Conservation (phyloP, 176 grass and related monocot genomes). For the Oryza nivara region DNA sequence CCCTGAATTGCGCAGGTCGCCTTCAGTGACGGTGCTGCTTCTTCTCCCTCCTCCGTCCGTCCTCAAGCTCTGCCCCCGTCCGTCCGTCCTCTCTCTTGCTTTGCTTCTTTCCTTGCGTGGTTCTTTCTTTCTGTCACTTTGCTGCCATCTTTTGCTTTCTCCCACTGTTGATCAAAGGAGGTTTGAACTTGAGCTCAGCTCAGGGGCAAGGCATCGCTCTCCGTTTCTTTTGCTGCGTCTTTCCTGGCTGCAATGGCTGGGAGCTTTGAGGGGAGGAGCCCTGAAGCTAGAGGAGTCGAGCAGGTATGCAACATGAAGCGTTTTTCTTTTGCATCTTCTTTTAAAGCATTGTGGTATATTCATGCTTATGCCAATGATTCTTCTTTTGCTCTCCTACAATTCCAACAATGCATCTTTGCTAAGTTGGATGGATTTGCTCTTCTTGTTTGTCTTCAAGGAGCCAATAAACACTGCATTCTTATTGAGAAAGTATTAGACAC, state of each 20-base stretch:
- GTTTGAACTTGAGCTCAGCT: slow-evolving; percentile 10
- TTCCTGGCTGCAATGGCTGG: slow-evolving; percentile 63
- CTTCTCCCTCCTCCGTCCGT: background rate
- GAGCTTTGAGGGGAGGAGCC: slow-evolving; percentile 59
- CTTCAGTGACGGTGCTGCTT: slow-evolving; percentile 4
- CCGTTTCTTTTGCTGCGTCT: slow-evolving; percentile 23
- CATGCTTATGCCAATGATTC: slow-evolving; percentile 17
- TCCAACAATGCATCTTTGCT: background rate
- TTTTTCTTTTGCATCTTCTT: slow-evolving; percentile 22
- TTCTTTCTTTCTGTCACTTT: slow-evolving; percentile 72
- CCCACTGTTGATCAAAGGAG: slow-evolving; percentile 48
- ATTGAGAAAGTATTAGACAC: slow-evolving; percentile 15
- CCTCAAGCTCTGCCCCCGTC: slow-evolving; percentile 30
- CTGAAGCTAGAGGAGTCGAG: slow-evolving; percentile 56
- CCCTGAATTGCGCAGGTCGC: slow-evolving; percentile 41
- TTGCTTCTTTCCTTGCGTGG: slow-evolving; percentile 52
- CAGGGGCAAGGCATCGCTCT: background rate
- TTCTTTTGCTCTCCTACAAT: slow-evolving; percentile 13
- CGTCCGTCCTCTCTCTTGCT: slow-evolving; percentile 40
- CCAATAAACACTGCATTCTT: slow-evolving; percentile 19
- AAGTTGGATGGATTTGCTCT: background rate
- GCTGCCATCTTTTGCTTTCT: slow-evolving; percentile 52
- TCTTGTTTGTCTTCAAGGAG: slow-evolving; percentile 13
- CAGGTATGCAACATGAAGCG: slow-evolving; percentile 52
- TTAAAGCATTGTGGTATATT: background rate